A percentile compares a stretch with the other conserved stretches of the same genome.
phyloP scores from a whole-genome alignment of 2,329 filamentous ascomycete genomes.

The Tolypocladium pustulatum region DNA sequence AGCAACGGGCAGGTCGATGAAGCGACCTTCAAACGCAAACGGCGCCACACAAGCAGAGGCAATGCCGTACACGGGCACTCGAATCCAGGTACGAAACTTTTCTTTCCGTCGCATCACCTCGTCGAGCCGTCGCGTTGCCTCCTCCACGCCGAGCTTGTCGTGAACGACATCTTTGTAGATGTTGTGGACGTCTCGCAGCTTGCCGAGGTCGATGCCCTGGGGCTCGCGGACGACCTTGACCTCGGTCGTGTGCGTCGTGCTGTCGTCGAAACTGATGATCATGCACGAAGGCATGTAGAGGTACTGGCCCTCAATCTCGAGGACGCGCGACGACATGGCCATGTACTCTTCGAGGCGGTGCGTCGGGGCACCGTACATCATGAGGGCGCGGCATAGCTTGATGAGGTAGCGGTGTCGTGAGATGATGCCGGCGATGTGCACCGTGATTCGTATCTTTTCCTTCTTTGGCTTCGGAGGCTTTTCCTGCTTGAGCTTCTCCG shows the following conservation, averaged over 20 bases:
- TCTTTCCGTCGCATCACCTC: conserved; percentile 34
- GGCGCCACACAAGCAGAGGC: conserved; percentile 68
- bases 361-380: conserved; percentile 84
- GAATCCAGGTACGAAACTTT: conserved; percentile 40
- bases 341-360: conserved; percentile 89
- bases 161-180: conserved; percentile 79
- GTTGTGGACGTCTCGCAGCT: conserved; percentile 62
- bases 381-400: conserved; percentile 74
- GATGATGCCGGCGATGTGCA: conserved; percentile 58
- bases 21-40: conserved; percentile 67
- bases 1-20: conserved; percentile 67
- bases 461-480: conserved; percentile 25
- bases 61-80: conserved; percentile 61
- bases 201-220: conserved; percentile 64
- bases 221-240: conserved; percentile 61
- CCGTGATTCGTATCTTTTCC: conserved; percentile 35
- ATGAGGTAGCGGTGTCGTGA: conserved; percentile 74
- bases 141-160: conserved; percentile 61
- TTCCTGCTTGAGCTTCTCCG: conserved; percentile 31
- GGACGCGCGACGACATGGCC: conserved; percentile 77
- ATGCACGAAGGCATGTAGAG: conserved; percentile 87
- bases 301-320: conserved; percentile 84
- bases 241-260: conserved; percentile 63
- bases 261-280: conserved; percentile 85
- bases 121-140: conserved; percentile 53